Base-by-base conservation (phyloP, 371 early-diverging fungal species). In the Sanchytrium tribonematis region DNA sequence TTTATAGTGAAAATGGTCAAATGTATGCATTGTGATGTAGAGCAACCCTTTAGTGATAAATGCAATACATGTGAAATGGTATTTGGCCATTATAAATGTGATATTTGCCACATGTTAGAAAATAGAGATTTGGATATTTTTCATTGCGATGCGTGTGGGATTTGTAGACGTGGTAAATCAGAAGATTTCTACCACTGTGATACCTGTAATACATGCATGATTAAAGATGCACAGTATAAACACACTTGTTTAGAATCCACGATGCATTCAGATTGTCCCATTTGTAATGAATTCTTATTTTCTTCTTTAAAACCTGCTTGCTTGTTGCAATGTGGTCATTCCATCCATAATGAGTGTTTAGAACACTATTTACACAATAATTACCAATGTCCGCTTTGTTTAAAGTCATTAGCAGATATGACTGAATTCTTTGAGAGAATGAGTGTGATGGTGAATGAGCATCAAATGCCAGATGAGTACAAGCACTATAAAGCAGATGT, bases 251-350 rank as follows among this genome's bases (percentile, higher is more conserved):
- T 92, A 66, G 97, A 97, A 75, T 81, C 88, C 28, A 90, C 87
- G 67, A 74, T 94, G 31, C 90, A 92, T 71, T 81, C 84, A 69
- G 89, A 93, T 76, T 98, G 98, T 72, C 94, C 95, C 0, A 93
- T 98, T 69, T 98, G 98, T 77, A 90, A 91, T 48, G 97, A 98
- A 74, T 88, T 85, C 76, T 84, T 98, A 82, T 92, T 92, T 71
- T 92, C 90, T 0, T 79, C 80, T 22, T 0, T 16, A 31, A 32
- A 17, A 32, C 17, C 67, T 17, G 5, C 1, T 31, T 16, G n/a
- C 5, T 31, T 28, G 29, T 17, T 73, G 29, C 85, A 85, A 1
- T 98, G 98, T 76, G 90, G 93, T 1, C 98, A 98, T 77, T 83
- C 89, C 72, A 91, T 98, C 66, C 98, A 98, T 78, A 79, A 84